phyloP scores from a whole-genome alignment of 495 filamentous ascomycete species.

The Penicillium angulare region DNA sequence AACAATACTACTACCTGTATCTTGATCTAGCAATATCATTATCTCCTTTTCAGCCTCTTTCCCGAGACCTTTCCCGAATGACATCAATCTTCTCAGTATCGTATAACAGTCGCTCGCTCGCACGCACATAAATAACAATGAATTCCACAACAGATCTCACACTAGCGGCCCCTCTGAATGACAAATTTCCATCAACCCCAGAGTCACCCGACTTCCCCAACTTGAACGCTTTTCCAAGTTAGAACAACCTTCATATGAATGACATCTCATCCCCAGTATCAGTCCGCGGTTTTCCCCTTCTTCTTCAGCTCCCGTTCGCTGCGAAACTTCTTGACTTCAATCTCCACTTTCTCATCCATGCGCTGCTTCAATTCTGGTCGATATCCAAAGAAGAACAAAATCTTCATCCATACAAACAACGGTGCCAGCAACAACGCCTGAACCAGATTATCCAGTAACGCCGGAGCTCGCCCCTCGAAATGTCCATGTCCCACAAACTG shows the following conservation, averaged over 20 bases:
- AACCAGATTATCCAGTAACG: conserved; percentile 83
- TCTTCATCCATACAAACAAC: conserved; percentile 97
- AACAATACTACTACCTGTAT: too few species aligned
- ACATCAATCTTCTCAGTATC: not conserved
- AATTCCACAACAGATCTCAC: not conserved
- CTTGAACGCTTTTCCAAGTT: not conserved
- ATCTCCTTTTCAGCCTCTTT: not conserved
- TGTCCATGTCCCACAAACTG: conserved; percentile 92
- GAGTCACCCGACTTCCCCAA: too few species aligned
- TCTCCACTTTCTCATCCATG: conserved; percentile 69
- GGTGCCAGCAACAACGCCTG: conserved; percentile 93
- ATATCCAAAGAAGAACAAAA: conserved; percentile 89
- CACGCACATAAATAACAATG: not conserved
- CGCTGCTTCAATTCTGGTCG: conserved; percentile 79
- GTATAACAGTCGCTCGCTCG: not conserved
- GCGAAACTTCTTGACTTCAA: conserved; percentile 53
- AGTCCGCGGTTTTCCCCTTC: conserved; percentile 12
- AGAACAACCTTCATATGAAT: not conserved
- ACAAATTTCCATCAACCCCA: too few species aligned
- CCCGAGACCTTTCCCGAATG: not conserved
- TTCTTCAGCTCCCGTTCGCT: conserved; percentile 24
- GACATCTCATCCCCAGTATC: not conserved
- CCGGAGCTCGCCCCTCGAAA: conserved; percentile 86
- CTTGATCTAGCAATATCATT: too few species aligned
- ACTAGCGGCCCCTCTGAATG: not conserved